Base-by-base conservation (phyloP, 257 asterid species). In the Fraxinus americana region DNA sequence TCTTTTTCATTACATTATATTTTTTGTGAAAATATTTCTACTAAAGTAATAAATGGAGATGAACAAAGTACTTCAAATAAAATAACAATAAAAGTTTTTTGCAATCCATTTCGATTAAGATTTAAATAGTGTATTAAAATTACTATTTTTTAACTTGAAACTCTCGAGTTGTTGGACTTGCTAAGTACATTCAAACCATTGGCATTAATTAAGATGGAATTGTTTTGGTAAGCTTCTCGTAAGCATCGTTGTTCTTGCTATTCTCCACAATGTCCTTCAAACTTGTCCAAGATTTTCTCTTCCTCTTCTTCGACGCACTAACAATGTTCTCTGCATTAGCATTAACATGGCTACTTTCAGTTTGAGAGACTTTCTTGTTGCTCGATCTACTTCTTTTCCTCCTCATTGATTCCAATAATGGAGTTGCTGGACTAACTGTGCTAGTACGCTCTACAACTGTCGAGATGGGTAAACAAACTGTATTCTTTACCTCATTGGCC, bases 211-310 rank as follows among this genome's bases (percentile, higher is more conserved):
- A 35, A 73, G 89, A 91, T 54, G 97, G 93, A 67, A 90, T 67
- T 35, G 86, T 73, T 61, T 77, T 86, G 25, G 82, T 23, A 10
- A 87, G 73, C 83, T 81, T 86, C 36, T 67, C 43, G 76, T 73
- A 77, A 27, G 14, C 65, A 43, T 78, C 90, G 48, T 9, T 41
- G 71, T 72, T 82, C 69, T 79, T 90, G 71, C 74, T 61, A 61
- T 86, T 82, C 84, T 88, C 81, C 7, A 86, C 90, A 69, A 92
- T 91, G 77, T 91, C 92, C 91, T 91, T 90, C 83, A 94, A 76
- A 83, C 91, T 87, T 21, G 92, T 89, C 97, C 98, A 94, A 3
- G 90, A 38, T 43, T 82, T 88, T 57, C 82, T 89, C 90, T 87
- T 89, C 74, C 92, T 82, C 83, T 94, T 94, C 71, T 86, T 89